phyloP scores from a whole-genome alignment of 2,329 filamentous ascomycete species.

The Colletotrichum nymphaeae region DNA sequence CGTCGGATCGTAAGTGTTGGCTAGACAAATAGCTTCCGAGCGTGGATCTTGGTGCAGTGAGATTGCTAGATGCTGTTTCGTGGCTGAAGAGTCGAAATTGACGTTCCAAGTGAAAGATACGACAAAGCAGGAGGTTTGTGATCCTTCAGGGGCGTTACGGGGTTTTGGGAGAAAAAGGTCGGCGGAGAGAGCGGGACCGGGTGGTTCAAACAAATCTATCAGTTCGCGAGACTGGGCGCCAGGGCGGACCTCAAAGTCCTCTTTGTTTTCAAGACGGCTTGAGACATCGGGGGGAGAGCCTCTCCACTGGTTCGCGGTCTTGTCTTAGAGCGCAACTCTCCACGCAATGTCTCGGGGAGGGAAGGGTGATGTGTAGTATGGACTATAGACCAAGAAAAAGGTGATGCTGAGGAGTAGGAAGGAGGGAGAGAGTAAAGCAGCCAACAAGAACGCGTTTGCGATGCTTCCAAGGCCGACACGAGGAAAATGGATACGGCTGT shows the following conservation, averaged over 20 bases:
- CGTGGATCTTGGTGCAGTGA: conserved; percentile 11
- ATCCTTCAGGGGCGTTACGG: conserved; percentile 25
- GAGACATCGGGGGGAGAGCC: conserved; percentile 45
- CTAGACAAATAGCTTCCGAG: conserved; percentile 14
- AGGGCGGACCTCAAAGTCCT: conserved; percentile 41
- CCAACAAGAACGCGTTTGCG: conserved; percentile 21
- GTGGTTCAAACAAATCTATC: conserved; percentile 39
- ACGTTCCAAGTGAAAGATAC: not conserved
- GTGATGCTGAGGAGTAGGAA: conserved; percentile 17
- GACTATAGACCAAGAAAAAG: conserved; percentile 15
- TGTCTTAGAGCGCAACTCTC: conserved; percentile 34
- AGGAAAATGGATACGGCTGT: conserved; percentile 14
- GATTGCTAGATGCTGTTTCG: conserved; percentile 6
- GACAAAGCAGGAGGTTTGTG: conserved; percentile 28
- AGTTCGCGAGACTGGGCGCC: conserved; percentile 35
- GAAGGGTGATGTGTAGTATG: conserved; percentile 12
- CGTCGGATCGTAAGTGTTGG: conserved; percentile 16
- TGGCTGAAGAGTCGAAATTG: conserved; percentile 26
- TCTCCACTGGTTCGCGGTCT: conserved; percentile 40
- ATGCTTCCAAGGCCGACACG: conserved; percentile 13
- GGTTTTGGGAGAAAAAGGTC: conserved; percentile 23
- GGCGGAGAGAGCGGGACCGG: conserved; percentile 35
- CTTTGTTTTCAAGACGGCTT: conserved; percentile 45
- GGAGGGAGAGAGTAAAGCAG: conserved; percentile 4
- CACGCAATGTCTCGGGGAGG: conserved; percentile 34